Evolutionary conservation across 108 stramenopile species (phyloP).

Genomic region (Stephanodiscus triporus): DNA sequence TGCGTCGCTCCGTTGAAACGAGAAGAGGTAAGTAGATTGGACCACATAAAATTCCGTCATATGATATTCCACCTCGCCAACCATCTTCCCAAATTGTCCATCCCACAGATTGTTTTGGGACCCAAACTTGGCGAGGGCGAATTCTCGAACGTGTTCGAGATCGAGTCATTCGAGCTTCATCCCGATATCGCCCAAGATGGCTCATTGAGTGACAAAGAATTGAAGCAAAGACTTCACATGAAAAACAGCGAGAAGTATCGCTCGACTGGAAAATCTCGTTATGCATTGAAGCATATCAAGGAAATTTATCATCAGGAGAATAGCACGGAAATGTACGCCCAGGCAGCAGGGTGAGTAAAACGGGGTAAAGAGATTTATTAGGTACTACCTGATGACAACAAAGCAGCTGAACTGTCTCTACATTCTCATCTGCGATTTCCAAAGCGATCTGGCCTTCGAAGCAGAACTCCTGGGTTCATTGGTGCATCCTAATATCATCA

Average conservation of each 20-base stretch:
- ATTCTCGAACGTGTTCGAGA: conserved; percentile 18
- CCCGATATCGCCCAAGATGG: conserved; percentile 4
- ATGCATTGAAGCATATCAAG: conserved; percentile 44
- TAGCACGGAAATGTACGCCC: conserved; percentile 8
- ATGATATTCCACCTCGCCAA: not conserved
- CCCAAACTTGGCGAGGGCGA: conserved; percentile 17
- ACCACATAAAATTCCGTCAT: not conserved
- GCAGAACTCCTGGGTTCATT: conserved; percentile 59
- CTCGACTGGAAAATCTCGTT: conserved; percentile 23
- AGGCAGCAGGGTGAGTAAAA: conserved; percentile 32
- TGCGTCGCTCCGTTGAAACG: conserved; percentile 4
- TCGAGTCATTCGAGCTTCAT: not conserved
- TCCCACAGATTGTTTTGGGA: conserved; percentile 1
- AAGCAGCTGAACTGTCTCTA: not conserved
- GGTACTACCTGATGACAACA: not conserved
- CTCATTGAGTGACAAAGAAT: conserved; percentile 8
- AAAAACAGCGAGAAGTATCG: conserved; percentile 30
- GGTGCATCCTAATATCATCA: conserved; percentile 70
- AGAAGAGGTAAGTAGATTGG: conserved; percentile 5
- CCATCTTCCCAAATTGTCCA: not conserved
- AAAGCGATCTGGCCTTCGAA: conserved; percentile 66
- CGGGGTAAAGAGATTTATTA: not conserved
- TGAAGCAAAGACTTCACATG: conserved; percentile 9
- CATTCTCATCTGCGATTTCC: not conserved
- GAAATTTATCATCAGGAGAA: conserved; percentile 25